These are phyloP conservation scores for Exophiala oligosperma DNA, from an alignment of 2,329 filamentous ascomycete genomes.

Conservation along the genomic window DNA sequence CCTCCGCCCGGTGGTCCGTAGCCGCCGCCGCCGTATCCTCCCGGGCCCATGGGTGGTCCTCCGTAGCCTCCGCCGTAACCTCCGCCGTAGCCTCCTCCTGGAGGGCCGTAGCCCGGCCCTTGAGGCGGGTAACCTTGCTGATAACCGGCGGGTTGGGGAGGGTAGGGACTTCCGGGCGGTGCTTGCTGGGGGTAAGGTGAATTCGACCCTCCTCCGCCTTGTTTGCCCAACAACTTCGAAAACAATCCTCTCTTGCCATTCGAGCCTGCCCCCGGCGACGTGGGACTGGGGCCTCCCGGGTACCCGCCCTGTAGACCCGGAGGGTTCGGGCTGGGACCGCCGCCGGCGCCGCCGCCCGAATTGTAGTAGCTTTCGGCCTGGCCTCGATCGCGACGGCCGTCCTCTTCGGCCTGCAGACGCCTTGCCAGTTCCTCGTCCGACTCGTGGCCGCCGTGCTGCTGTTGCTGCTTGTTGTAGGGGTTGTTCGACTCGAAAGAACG, in stretches of 20 bases:
- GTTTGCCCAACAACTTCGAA: conserved; percentile 55
- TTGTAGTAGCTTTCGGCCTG: conserved; percentile 51
- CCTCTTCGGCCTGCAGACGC: conserved; percentile 79
- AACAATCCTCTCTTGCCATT: conserved; percentile 38
- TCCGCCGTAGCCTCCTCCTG: conserved; percentile 30
- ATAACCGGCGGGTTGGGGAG: conserved; percentile 12
- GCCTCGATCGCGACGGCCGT: conserved; percentile 49
- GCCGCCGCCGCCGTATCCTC: conserved; percentile 11
- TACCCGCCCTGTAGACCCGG: conserved; percentile 24
- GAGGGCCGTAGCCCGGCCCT: conserved; percentile 28
- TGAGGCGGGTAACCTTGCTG: conserved; percentile 25
- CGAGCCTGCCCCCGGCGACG: conserved; percentile 37
- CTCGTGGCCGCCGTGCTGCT: conserved; percentile 44
- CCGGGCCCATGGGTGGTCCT: conserved; percentile 15
- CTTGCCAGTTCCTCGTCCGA: conserved; percentile 71
- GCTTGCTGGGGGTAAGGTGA: conserved; percentile 27
- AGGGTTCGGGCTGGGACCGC: conserved; percentile 12
- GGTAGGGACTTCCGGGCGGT: conserved; percentile 7
- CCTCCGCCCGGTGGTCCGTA: conserved; percentile 33
- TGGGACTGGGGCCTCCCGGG: conserved; percentile 43
- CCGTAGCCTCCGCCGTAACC: conserved; percentile 19
- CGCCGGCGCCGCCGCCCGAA: conserved; percentile 9
- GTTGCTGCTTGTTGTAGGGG: conserved; percentile 57
- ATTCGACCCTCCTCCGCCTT: conserved; percentile 19
- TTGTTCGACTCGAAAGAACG: conserved; percentile 64